These are phyloP conservation scores for Truncatella angustata DNA, from an alignment of 2,329 filamentous ascomycete genomes.

Conservation along the genomic window DNA sequence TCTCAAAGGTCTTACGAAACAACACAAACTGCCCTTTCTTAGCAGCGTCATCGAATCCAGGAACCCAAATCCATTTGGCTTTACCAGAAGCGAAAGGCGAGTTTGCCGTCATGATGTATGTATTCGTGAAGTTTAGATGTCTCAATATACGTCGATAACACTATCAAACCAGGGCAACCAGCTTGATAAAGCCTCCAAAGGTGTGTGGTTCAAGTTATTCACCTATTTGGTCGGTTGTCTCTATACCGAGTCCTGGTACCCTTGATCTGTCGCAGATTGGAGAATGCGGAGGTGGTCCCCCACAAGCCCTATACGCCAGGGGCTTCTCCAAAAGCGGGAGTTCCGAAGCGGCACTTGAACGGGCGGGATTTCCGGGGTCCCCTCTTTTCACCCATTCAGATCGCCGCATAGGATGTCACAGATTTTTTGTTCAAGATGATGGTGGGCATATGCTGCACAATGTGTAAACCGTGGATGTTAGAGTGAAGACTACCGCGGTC, in stretches of 20 bases:
- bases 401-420: too few relatives aligned
- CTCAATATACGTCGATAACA: not conserved
- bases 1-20: conserved; percentile 1
- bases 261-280: not conserved
- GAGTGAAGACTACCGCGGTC: not conserved
- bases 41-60: conserved; percentile 4
- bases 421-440: too few relatives aligned
- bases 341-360: not conserved
- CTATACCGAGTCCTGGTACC: not conserved
- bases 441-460: too few relatives aligned
- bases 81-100: conserved; percentile 1
- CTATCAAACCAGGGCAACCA: not conserved
- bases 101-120: not conserved
- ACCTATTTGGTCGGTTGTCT: not conserved
- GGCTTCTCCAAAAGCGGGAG: conserved; percentile 4
- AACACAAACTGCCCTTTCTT: conserved; percentile 5
- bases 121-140: not conserved
- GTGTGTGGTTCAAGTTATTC: not conserved
- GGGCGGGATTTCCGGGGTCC: not conserved
- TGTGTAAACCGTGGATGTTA: too few relatives aligned
- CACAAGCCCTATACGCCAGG: not conserved
- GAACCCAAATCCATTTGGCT: conserved; percentile 10
- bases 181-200: not conserved
- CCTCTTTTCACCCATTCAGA: too few relatives aligned
- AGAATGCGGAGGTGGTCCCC: not conserved